Percentiles rank a stretch among this genome's conserved stretches.
These are phyloP conservation scores for Beta corolliflora DNA, from an alignment of 179 eudicot species.

Conservation along the genomic window DNA sequence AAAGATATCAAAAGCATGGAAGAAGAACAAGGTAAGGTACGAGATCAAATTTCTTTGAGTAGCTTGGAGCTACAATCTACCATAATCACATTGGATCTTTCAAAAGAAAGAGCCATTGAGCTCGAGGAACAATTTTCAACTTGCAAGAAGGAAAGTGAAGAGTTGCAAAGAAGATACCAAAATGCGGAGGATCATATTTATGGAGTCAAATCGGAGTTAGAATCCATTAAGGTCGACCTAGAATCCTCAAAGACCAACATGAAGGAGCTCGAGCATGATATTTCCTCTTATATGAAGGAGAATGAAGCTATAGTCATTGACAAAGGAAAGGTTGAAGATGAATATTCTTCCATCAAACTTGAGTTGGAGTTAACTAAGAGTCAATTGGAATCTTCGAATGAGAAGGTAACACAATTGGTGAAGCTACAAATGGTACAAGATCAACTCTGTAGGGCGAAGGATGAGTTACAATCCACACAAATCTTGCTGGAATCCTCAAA, in stretches of 20 bases:
- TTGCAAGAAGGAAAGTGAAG: neutral
- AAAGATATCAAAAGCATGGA: neutral
- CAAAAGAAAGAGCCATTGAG: neutral
- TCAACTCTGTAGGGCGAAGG: slow-evolving; percentile 9
- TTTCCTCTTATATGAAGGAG: slow-evolving; percentile 17
- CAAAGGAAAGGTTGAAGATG: slow-evolving; percentile 17
- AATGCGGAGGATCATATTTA: neutral
- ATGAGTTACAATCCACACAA: slow-evolving; percentile 25
- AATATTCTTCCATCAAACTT: neutral
- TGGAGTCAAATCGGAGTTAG: slow-evolving; percentile 11
- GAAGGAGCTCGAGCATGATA: slow-evolving; percentile 16
- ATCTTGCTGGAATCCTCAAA: slow-evolving; percentile 14
- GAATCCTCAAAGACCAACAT: slow-evolving; percentile 4
- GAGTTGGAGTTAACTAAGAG: slow-evolving; percentile 5
- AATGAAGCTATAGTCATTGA: neutral
- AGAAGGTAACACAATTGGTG: neutral
- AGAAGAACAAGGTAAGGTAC: neutral
- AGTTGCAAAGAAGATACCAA: neutral
- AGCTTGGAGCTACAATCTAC: neutral
- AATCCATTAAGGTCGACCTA: slow-evolving; percentile 17
- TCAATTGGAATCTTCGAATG: slow-evolving; percentile 9
- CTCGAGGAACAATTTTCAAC: slow-evolving; percentile 8
- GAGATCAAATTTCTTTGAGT: slow-evolving; percentile 1
- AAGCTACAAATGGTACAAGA: slow-evolving; percentile 7
- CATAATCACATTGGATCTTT: neutral